phyloP scores from a whole-genome alignment of 2,329 filamentous ascomycete species.

The Atkinsonella hypoxylon region DNA sequence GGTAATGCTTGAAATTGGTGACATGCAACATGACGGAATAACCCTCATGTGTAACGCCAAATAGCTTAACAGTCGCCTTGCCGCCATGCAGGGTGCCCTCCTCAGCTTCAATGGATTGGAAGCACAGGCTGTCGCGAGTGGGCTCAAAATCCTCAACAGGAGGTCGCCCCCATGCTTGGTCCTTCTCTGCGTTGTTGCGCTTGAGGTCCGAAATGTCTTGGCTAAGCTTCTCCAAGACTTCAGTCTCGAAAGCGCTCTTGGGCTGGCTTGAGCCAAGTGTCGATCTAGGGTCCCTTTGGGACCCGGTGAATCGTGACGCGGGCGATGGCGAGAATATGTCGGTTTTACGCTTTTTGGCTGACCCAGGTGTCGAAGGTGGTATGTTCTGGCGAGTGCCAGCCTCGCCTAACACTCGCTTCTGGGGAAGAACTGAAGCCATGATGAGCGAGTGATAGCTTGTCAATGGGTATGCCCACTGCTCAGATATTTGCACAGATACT shows the following conservation, averaged over 20 bases:
- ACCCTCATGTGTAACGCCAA: conserved; percentile 74
- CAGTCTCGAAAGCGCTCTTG: conserved; percentile 87
- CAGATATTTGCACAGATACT: neutral
- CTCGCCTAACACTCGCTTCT: conserved; percentile 64
- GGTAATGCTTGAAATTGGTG: conserved; percentile 89
- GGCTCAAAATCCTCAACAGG: conserved; percentile 41
- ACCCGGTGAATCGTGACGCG: conserved; percentile 46
- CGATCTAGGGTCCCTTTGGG: conserved; percentile 48
- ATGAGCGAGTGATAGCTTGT: neutral
- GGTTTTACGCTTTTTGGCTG: conserved; percentile 67
- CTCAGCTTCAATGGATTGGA: conserved; percentile 92
- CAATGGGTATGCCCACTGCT: neutral
- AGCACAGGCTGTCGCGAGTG: conserved; percentile 59
- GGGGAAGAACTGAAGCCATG: conserved; percentile 45
- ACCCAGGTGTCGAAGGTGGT: conserved; percentile 38
- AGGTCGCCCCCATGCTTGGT: conserved; percentile 76
- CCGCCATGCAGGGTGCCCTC: conserved; percentile 75
- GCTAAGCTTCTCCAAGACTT: conserved; percentile 89
- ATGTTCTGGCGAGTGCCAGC: conserved; percentile 53
- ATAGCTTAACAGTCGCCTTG: conserved; percentile 71
- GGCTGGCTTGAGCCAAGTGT: conserved; percentile 60
- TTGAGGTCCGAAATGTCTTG: conserved; percentile 84
- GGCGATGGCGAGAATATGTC: conserved; percentile 48
- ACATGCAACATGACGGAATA: conserved; percentile 93
- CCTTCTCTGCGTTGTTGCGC: conserved; percentile 78